Percentiles rank a stretch among this genome's conserved stretches.
Evolutionary conservation across 257 asterid species (phyloP).

Genomic region (Haberlea rhodopensis): DNA sequence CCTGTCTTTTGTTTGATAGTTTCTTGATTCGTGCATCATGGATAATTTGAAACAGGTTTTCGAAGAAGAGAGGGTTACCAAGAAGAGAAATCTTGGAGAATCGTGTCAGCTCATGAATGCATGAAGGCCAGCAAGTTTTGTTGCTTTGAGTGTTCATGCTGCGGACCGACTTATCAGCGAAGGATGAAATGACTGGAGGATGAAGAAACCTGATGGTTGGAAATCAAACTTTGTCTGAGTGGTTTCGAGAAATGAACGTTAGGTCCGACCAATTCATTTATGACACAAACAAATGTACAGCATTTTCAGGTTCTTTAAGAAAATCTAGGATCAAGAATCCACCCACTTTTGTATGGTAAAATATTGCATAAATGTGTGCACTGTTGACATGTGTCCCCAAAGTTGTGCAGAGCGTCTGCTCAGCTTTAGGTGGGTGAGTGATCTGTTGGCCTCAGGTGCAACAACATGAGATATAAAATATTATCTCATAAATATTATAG

Average conservation of each 20-base stretch:
- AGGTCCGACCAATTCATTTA: conserved; percentile 7
- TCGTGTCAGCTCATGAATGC: conserved; percentile 31
- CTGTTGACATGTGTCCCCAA: too few relatives aligned
- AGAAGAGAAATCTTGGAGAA: conserved; percentile 48
- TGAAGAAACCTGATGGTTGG: background rate
- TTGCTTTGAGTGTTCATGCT: background rate
- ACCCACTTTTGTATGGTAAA: conserved; percentile 10
- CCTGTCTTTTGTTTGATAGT: background rate
- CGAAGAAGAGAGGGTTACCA: conserved; percentile 50
- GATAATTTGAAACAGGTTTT: conserved; percentile 31
- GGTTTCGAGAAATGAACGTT: conserved; percentile 11
- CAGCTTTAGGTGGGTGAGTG: too few relatives aligned
- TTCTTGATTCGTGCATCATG: background rate
- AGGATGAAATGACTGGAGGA: background rate
- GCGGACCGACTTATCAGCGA: background rate
- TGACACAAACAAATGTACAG: conserved; percentile 18
- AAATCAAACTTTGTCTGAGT: conserved; percentile 6
- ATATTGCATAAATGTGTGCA: too few relatives aligned
- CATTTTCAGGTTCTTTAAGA: conserved; percentile 5
- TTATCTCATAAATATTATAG: too few relatives aligned
- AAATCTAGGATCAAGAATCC: background rate
- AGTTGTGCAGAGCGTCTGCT: too few relatives aligned
- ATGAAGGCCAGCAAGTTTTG: conserved; percentile 9
- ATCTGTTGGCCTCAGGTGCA: too few relatives aligned
- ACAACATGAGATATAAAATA: too few relatives aligned